Conservation (phyloP, 2,329 filamentous ascomycete genomes). For the Hymenoscyphus salicellus region DNA sequence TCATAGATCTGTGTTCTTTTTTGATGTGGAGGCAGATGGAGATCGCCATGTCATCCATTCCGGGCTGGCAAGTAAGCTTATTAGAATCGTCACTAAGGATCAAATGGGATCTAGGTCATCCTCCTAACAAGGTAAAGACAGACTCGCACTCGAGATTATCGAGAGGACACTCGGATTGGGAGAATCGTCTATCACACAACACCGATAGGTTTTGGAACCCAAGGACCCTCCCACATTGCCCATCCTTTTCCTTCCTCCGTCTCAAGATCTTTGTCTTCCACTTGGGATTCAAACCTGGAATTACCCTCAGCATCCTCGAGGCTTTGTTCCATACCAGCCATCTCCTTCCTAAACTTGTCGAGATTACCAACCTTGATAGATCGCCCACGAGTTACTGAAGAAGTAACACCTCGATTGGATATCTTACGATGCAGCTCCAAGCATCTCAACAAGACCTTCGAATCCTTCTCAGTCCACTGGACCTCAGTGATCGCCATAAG, state of each 20-base stretch:
- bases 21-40: background rate
- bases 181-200: constrained; percentile 41
- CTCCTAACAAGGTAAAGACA: background rate
- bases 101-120: background rate
- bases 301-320: constrained; percentile 14
- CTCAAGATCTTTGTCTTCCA: constrained; percentile 4
- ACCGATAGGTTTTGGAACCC: constrained; percentile 59
- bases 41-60: background rate
- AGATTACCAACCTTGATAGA: constrained; percentile 10
- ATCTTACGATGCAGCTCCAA: constrained; percentile 45
- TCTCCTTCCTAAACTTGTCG: constrained; percentile 23
- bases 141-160: background rate
- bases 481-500: constrained; percentile 26
- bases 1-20: too few species aligned
- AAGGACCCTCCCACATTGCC: constrained; percentile 50
- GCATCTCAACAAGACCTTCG: constrained; percentile 18
- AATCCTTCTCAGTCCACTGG: constrained; percentile 21
- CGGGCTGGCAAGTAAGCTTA: background rate
- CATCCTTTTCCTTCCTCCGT: constrained; percentile 40
- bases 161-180: background rate
- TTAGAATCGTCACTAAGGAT: background rate
- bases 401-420: constrained; percentile 21
- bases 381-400: background rate
- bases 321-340: constrained; percentile 24
- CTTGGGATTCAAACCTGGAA: background rate